Conservation (phyloP, 2,329 filamentous ascomycete species). For the Drechslera avenae region DNA sequence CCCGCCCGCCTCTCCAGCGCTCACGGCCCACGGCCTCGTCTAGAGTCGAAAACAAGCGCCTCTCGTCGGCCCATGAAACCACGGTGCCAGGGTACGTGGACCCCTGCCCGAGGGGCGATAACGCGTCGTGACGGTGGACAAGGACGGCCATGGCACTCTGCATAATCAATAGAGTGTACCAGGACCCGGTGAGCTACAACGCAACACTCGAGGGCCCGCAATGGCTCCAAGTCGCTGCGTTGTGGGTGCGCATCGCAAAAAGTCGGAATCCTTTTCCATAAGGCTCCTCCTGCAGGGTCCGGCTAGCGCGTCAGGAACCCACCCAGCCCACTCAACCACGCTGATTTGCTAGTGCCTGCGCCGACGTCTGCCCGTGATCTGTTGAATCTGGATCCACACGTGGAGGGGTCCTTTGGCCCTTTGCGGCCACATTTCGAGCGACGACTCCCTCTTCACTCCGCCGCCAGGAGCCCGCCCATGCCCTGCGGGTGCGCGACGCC, state of each 20-base stretch:
- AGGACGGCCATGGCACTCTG: background rate
- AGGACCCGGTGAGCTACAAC: background rate
- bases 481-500: background rate
- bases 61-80: background rate
- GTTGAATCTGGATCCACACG: slow-evolving; percentile 13
- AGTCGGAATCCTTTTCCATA: slow-evolving; percentile 12
- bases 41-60: slow-evolving; percentile 14
- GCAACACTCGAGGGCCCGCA: slow-evolving; percentile 6
- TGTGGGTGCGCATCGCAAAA: slow-evolving; percentile 13
- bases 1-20: slow-evolving; percentile 23
- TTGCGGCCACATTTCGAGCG: slow-evolving; percentile 2
- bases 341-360: slow-evolving; percentile 13
- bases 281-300: slow-evolving; percentile 21
- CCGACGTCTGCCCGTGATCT: slow-evolving; percentile 8
- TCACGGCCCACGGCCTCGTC: slow-evolving; percentile 12
- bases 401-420: slow-evolving; percentile 3
- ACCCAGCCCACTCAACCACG: slow-evolving; percentile 6
- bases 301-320: slow-evolving; percentile 15
- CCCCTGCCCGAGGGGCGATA: background rate
- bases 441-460: background rate
- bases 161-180: background rate
- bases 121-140: background rate
- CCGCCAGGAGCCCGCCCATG: background rate
- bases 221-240: slow-evolving; percentile 9
- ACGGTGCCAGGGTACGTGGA: slow-evolving; percentile 13